phyloP scores from a whole-genome alignment of 192 early-diverging fungal genomes.

The Podila clonocystis region DNA sequence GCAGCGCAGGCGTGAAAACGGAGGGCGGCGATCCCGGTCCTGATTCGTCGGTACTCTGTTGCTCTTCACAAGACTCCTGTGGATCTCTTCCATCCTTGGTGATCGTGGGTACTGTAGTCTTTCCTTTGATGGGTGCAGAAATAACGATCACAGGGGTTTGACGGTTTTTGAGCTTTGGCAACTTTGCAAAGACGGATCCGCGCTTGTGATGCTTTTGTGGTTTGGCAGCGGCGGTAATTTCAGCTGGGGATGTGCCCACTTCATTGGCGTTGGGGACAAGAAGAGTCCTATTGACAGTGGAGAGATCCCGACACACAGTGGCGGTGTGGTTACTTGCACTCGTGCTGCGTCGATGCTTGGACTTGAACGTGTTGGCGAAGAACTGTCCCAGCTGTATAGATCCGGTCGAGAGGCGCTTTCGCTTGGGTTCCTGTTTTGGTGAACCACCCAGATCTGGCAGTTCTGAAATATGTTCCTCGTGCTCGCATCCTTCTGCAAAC shows the following conservation, averaged over 20 bases:
- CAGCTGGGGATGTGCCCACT: background rate
- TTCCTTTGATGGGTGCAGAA: background rate
- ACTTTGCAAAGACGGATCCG: slow-evolving; percentile 18
- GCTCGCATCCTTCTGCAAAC: background rate
- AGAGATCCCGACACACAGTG: background rate
- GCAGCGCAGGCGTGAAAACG: background rate
- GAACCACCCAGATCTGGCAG: background rate
- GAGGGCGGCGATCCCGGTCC: background rate
- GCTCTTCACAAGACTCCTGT: too few species aligned
- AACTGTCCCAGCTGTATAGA: background rate
- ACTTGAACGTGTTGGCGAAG: background rate
- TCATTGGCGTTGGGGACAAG: background rate
- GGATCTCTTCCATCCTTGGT: background rate
- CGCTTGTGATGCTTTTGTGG: slow-evolving; percentile 16
- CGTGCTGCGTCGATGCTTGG: background rate
- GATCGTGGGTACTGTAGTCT: background rate
- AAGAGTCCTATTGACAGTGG: background rate
- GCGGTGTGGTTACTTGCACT: background rate
- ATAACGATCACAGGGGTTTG: background rate
- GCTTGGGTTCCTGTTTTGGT: background rate
- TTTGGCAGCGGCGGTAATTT: background rate
- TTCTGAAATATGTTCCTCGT: background rate
- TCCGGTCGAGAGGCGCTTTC: background rate
- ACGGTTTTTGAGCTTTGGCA: slow-evolving; percentile 27
- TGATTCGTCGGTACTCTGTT: background rate